These are phyloP conservation scores for Annulohypoxylon stygium DNA, from an alignment of 495 filamentous ascomycete species.

Conservation along the genomic window DNA sequence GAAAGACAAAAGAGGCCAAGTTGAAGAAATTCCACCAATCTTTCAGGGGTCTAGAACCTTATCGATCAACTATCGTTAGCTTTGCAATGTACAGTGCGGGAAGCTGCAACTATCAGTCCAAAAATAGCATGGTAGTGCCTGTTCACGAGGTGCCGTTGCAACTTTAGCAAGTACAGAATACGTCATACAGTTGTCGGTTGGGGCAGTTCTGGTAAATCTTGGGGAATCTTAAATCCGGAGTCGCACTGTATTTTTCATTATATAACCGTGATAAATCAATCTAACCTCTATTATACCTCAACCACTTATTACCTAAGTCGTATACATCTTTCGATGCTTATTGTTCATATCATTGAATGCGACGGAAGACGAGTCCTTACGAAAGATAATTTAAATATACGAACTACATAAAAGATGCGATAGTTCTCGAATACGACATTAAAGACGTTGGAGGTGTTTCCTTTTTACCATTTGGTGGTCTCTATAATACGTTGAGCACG, in stretches of 20 bases:
- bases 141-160: background rate
- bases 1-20: constrained; percentile 25
- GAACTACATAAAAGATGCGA: too few relatives aligned
- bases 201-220: background rate
- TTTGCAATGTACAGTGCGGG: constrained; percentile 28
- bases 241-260: constrained; percentile 6
- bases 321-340: too few relatives aligned
- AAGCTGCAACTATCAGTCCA: constrained; percentile 10
- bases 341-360: too few relatives aligned
- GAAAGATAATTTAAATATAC: too few relatives aligned
- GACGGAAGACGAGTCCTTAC: too few relatives aligned
- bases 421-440: too few relatives aligned
- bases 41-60: constrained; percentile 25
- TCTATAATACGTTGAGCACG: too few relatives aligned
- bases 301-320: background rate
- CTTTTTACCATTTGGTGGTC: too few relatives aligned
- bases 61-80: constrained; percentile 19
- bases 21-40: constrained; percentile 15
- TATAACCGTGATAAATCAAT: background rate
- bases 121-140: constrained; percentile 18
- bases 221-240: background rate
- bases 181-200: background rate
- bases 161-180: constrained; percentile 9
- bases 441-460: too few relatives aligned
- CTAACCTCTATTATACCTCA: background rate